Percentiles rank a stretch among this genome's conserved stretches.
Conservation (phyloP, 2,329 filamentous ascomycete genomes). For the Epichloe scottii region DNA sequence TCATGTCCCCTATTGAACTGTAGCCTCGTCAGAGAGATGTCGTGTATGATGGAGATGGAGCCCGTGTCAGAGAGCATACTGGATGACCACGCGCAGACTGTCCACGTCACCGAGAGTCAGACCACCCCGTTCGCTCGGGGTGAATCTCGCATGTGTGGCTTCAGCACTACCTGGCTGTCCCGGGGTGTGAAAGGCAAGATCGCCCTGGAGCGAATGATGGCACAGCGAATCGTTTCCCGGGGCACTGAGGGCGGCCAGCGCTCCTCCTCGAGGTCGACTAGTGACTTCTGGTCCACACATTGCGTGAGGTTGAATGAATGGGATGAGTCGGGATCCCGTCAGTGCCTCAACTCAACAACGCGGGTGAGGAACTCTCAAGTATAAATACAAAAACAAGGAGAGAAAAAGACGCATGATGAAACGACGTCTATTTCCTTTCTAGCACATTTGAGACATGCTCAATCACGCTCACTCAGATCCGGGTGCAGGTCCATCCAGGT, state of each 20-base stretch:
- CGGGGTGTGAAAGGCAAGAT: slow-evolving; percentile 32
- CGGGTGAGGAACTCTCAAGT: not conserved
- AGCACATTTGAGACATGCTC: slow-evolving; percentile 2
- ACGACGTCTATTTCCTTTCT: not conserved
- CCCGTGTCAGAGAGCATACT: slow-evolving; percentile 21
- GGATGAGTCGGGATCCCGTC: not conserved
- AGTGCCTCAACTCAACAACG: not conserved
- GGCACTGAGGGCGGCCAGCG: slow-evolving; percentile 30
- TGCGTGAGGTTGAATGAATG: not conserved
- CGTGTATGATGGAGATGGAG: not conserved
- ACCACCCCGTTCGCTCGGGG: slow-evolving; percentile 14
- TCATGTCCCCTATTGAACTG: slow-evolving; percentile 29
- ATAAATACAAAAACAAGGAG: not conserved
- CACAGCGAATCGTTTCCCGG: slow-evolving; percentile 7
- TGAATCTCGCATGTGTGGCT: slow-evolving; percentile 32
- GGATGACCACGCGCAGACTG: slow-evolving; percentile 28
- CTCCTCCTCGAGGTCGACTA: slow-evolving; percentile 30
- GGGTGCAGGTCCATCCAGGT: slow-evolving; percentile 1
- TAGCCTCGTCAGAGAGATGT: slow-evolving; percentile 11
- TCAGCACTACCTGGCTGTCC: slow-evolving; percentile 22
- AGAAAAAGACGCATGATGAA: not conserved
- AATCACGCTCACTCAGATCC: not conserved
- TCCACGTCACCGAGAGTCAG: slow-evolving; percentile 6
- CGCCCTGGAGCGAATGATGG: slow-evolving; percentile 15
- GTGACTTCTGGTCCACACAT: slow-evolving; percentile 35